Percentiles rank a stretch among this genome's conserved stretches.
These are phyloP conservation scores for Dactylellina cionopaga DNA, from an alignment of 2,329 filamentous ascomycete species.

Conservation along the genomic window DNA sequence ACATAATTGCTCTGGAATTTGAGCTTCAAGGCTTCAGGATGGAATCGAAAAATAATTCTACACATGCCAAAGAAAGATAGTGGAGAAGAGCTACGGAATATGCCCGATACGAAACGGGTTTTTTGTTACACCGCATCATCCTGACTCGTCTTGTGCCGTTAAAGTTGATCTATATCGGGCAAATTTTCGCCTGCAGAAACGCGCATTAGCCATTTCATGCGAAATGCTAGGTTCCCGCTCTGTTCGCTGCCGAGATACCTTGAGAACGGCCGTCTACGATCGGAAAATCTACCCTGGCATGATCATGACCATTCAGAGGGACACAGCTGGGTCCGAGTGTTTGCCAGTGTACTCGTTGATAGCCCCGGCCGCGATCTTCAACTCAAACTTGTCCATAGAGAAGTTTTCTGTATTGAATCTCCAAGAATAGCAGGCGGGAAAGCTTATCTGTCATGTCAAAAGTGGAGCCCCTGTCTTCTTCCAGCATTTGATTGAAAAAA, in stretches of 20 bases:
- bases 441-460: slow-evolving; percentile 4
- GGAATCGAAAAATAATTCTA: not conserved
- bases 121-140: too few relatives aligned
- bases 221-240: not conserved
- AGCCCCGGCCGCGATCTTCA: not conserved
- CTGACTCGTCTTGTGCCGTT: too few relatives aligned
- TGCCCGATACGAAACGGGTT: too few relatives aligned
- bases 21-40: slow-evolving; percentile 7
- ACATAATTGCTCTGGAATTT: slow-evolving; percentile 9
- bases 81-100: too few relatives aligned
- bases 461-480: slow-evolving; percentile 5
- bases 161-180: not conserved
- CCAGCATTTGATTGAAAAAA: not conserved
- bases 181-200: not conserved
- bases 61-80: not conserved
- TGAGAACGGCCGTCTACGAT: slow-evolving; percentile 6
- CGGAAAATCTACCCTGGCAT: slow-evolving; percentile 17
- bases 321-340: too few relatives aligned
- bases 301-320: not conserved
- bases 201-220: slow-evolving; percentile 7
- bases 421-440: slow-evolving; percentile 40
- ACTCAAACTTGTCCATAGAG: too few relatives aligned
- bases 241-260: slow-evolving; percentile 10
- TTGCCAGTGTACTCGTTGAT: not conserved
- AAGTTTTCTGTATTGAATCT: too few relatives aligned